These are phyloP conservation scores for Barnettozyma vustinii DNA, from an alignment of 805 yeast genomes.

Conservation along the genomic window DNA sequence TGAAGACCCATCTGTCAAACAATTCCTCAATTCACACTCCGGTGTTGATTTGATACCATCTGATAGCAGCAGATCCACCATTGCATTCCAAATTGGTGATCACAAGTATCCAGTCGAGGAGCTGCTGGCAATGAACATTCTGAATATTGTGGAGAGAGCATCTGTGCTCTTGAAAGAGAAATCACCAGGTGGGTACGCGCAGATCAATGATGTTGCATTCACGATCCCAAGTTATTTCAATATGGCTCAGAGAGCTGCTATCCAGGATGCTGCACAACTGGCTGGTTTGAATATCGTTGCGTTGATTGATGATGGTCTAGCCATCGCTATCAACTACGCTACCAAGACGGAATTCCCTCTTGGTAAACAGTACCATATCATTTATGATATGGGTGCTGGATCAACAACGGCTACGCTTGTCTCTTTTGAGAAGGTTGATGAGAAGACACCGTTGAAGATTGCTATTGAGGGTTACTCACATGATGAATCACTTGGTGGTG, in stretches of 20 bases:
- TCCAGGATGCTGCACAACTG: slow-evolving; percentile 64
- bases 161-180: slow-evolving; percentile 50
- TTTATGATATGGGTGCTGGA: slow-evolving; percentile 92
- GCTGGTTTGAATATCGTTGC: slow-evolving; percentile 63
- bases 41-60: slow-evolving; percentile 46
- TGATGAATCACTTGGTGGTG: slow-evolving; percentile 72
- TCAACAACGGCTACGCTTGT: slow-evolving; percentile 85
- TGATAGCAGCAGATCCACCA: slow-evolving; percentile 42
- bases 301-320: slow-evolving; percentile 86
- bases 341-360: slow-evolving; percentile 43
- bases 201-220: slow-evolving; percentile 61
- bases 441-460: slow-evolving; percentile 38
- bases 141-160: slow-evolving; percentile 62
- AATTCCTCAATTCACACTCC: slow-evolving; percentile 51
- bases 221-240: slow-evolving; percentile 72
- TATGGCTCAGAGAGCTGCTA: slow-evolving; percentile 61
- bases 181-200: slow-evolving; percentile 42
- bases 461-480: slow-evolving; percentile 70
- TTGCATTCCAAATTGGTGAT: slow-evolving; percentile 50
- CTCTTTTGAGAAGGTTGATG: slow-evolving; percentile 44
- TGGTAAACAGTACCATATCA: slow-evolving; percentile 54
- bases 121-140: slow-evolving; percentile 74
- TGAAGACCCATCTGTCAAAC: slow-evolving; percentile 40
- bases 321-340: slow-evolving; percentile 81
- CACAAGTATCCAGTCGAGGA: slow-evolving; percentile 65